A percentile compares a stretch with the other conserved stretches of the same genome.
phyloP scores from a whole-genome alignment of 371 early-diverging fungal species.

The Quaeritorhiza haematococci region DNA sequence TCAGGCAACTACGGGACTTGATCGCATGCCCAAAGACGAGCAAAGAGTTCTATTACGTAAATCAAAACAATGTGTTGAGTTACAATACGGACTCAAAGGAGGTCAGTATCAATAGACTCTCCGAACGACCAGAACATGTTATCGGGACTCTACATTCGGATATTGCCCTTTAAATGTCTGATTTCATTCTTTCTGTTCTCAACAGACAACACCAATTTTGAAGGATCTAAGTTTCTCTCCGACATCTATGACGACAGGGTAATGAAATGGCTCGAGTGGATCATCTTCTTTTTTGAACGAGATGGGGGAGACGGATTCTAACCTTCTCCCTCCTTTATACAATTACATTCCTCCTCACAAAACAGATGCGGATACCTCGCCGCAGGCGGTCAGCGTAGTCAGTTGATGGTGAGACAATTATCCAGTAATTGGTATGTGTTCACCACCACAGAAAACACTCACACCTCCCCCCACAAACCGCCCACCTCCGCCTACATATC shows the following conservation, averaged over 20 bases:
- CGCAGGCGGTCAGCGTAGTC: conserved; percentile 85
- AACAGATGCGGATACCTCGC: conserved; percentile 66
- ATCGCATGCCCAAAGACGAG: conserved; percentile 59
- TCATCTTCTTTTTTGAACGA: too few relatives aligned
- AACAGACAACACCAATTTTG: conserved; percentile 40
- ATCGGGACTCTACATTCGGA: too few relatives aligned
- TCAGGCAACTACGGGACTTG: conserved; percentile 90
- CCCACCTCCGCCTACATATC: too few relatives aligned
- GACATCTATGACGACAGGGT: conserved; percentile 73
- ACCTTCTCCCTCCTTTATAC: too few relatives aligned
- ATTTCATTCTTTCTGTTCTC: background rate
- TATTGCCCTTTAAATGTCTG: too few relatives aligned
- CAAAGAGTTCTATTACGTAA: conserved; percentile 55
- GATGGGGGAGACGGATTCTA: too few relatives aligned
- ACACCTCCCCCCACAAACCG: too few relatives aligned
- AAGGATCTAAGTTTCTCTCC: conserved; percentile 74
- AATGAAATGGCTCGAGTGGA: background rate
- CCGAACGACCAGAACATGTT: too few relatives aligned
- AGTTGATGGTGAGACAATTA: conserved; percentile 74
- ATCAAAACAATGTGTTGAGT: conserved; percentile 50
- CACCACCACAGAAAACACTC: too few relatives aligned
- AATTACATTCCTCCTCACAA: too few relatives aligned
- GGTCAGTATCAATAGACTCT: conserved; percentile 21
- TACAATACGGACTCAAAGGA: conserved; percentile 59
- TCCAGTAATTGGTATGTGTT: conserved; percentile 54